Evolutionary conservation across 1,284 basidiomycete species (phyloP).

Genomic region (Vanrija humicola): DNA sequence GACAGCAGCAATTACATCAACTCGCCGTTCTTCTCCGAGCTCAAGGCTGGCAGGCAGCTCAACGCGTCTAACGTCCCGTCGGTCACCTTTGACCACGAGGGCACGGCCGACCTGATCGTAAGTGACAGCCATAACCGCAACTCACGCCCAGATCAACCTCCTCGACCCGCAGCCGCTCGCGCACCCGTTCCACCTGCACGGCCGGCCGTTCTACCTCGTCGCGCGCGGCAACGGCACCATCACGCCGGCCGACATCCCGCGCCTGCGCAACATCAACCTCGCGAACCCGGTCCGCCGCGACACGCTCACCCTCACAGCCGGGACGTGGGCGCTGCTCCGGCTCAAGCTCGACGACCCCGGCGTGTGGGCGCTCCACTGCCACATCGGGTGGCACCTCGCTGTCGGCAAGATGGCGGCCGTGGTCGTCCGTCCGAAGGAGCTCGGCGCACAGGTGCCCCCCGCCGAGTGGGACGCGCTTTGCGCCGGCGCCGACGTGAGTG

Average conservation of each 20-base stretch:
- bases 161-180: constrained; percentile 28
- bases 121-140: background rate
- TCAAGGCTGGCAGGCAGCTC: constrained; percentile 21
- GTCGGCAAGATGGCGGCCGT: constrained; percentile 17
- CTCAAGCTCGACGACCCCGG: constrained; percentile 25
- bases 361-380: constrained; percentile 28
- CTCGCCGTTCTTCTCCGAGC: constrained; percentile 33
- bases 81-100: constrained; percentile 20
- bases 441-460: background rate
- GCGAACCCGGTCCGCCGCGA: constrained; percentile 47
- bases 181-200: constrained; percentile 46
- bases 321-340: constrained; percentile 27
- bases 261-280: constrained; percentile 20
- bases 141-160: constrained; percentile 38
- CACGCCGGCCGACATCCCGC: constrained; percentile 11
- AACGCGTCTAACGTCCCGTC: constrained; percentile 15
- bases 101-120: background rate
- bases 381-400: constrained; percentile 28
- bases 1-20: constrained; percentile 27
- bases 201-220: constrained; percentile 32
- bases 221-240: constrained; percentile 39
- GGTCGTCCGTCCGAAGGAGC: background rate
- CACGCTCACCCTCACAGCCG: constrained; percentile 31
- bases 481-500: background rate
- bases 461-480: constrained; percentile 6